Base-by-base conservation (phyloP, 352 stramenopile species). In the Phytophthora pseudosyringae region DNA sequence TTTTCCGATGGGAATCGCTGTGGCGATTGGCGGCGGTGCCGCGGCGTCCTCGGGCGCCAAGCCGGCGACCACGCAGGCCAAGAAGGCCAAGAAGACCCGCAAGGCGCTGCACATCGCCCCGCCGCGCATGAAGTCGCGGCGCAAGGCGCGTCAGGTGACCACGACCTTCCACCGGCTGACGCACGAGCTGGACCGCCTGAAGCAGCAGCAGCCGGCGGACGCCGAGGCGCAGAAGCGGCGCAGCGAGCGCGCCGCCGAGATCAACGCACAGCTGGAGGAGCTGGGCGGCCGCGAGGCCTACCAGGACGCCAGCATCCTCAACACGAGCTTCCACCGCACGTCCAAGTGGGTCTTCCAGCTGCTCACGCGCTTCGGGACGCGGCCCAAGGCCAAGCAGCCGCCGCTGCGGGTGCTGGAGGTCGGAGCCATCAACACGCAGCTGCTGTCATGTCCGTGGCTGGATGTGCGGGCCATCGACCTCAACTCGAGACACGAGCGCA, bases 351-450 rank as follows among this genome's bases (percentile, higher is more conserved):
- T 98, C 46, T 86, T 98, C 49, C 88, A 92, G 55, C 64, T 97
- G 57, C 79, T 99, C 36, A 94, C 87, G 39, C 80, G 76, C 62
- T 89, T 93, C 48, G 76, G 77, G 21, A 36, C 91, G 50, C 83
- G 88, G 0, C 87, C 83, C 7, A 86, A 84, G 25, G 86, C 87
- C 38, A 93, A 91, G 47, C 68, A 85, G 71, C 53, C 65, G 56
- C 75, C 84, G 41, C 59, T 93, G 50, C 63, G 68, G 16, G 60
- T 91, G 40, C 64, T 95, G 4, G 89, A 96, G 65, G 85, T 99
- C 43, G 97, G 97, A 36, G 96, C 96, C 35, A 98, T 99, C 67
- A 99, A 99, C 71, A 98, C 92, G 41, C 91, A 98, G 73, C 80
- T 99, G 28, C 73, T 99, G n/a, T 91, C 97, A 65, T 96, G 93